Evolutionary conservation across 2,329 filamentous ascomycete genomes (phyloP).

Genomic region (Balansia obtecta): DNA sequence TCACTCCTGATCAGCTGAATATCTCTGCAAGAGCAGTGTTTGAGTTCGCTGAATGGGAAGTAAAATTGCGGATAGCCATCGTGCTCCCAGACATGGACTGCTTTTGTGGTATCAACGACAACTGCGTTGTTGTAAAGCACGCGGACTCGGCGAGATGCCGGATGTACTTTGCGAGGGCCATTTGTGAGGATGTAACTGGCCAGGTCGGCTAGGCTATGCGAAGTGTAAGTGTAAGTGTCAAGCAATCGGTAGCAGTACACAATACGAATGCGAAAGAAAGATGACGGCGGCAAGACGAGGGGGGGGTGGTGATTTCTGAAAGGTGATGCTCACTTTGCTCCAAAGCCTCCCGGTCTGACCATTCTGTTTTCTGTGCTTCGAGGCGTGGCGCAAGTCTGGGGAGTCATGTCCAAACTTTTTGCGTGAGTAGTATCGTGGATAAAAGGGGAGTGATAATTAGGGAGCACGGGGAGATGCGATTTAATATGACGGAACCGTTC

Average conservation of each 20-base stretch:
- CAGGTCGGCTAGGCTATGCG: constrained; percentile 16
- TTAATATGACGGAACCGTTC: not conserved
- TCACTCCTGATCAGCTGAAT: constrained; percentile 14
- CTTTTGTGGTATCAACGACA: constrained; percentile 25
- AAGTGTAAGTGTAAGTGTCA: not conserved
- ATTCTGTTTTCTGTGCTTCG: not conserved
- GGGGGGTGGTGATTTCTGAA: not conserved
- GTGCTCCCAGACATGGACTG: constrained; percentile 32
- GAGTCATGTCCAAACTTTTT: not conserved
- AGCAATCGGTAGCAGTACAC: not conserved
- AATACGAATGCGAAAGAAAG: not conserved
- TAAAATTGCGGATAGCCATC: constrained; percentile 35
- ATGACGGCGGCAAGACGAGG: not conserved
- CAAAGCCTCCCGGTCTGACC: constrained; percentile 8
- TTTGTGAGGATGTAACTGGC: constrained; percentile 15
- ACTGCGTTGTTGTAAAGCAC: constrained; percentile 20
- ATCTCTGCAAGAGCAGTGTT: constrained; percentile 16
- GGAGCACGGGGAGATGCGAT: not conserved
- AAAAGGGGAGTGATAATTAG: not conserved
- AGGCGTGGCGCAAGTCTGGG: not conserved
- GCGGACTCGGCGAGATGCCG: constrained; percentile 19
- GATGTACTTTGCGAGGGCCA: constrained; percentile 14
- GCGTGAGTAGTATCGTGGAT: not conserved
- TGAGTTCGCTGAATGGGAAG: constrained; percentile 20
- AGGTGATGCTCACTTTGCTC: constrained; percentile 7